Conservation (phyloP, 805 yeast species). For the Candida orba region DNA sequence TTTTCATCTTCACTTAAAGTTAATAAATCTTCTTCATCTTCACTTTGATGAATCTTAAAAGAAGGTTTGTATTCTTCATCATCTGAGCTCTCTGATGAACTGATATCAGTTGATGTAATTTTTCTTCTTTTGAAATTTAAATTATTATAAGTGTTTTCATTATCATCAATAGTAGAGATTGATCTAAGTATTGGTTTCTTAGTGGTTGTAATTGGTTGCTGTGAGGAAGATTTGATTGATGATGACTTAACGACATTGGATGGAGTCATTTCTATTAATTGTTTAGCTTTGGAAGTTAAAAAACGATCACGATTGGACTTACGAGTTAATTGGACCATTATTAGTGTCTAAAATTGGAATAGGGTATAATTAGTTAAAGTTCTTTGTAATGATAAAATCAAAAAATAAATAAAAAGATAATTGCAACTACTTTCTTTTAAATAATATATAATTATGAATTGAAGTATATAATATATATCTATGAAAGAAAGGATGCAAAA, state of each 20-base stretch:
- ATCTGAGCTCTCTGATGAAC: slow-evolving; percentile 1
- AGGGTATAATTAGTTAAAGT: slow-evolving; percentile 10
- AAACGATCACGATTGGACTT: slow-evolving; percentile 22
- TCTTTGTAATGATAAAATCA: background rate
- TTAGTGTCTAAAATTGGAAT: too few relatives aligned
- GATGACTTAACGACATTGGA: background rate
- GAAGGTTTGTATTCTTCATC: background rate
- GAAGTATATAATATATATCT: background rate
- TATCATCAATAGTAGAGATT: slow-evolving; percentile 23
- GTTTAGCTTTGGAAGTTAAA: slow-evolving; percentile 24
- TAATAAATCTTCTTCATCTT: slow-evolving; percentile 7
- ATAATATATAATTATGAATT: background rate
- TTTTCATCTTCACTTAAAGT: slow-evolving; percentile 11
- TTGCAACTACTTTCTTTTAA: slow-evolving; percentile 3
- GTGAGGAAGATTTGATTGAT: background rate
- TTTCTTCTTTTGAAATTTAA: slow-evolving; percentile 22
- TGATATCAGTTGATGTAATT: slow-evolving; percentile 4
- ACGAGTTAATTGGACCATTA: slow-evolving; percentile 16
- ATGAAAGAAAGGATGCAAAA: background rate
- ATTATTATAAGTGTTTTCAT: slow-evolving; percentile 23
- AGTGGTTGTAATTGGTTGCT: background rate
- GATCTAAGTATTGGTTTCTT: slow-evolving; percentile 24
- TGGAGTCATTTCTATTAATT: slow-evolving; percentile 8
- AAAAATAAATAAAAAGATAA: background rate
- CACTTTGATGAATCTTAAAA: slow-evolving; percentile 3